Conservation (phyloP, 23 red algal genomes). For the Gracilaria gracilis region DNA sequence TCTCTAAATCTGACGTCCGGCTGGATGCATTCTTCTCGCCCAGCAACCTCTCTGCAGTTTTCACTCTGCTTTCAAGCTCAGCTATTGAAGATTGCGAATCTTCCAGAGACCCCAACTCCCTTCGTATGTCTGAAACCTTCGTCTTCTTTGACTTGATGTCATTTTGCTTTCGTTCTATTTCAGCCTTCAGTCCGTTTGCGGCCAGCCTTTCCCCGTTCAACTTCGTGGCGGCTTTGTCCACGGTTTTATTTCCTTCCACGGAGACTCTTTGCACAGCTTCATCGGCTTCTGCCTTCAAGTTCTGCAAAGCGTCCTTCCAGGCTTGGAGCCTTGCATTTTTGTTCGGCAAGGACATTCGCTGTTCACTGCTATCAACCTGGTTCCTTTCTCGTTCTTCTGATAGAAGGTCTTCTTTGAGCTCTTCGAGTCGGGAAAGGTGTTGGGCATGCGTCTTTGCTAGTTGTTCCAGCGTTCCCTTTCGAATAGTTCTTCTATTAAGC, state of each 20-base stretch:
- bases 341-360: neutral
- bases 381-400: neutral
- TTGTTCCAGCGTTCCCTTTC: slow-evolving; percentile 57
- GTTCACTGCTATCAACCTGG: neutral
- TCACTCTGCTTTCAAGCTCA: slow-evolving; percentile 43
- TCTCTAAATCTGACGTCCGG: neutral
- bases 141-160: slow-evolving; percentile 35
- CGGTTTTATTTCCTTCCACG: slow-evolving; percentile 15
- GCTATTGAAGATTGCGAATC: slow-evolving; percentile 27
- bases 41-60: slow-evolving; percentile 18
- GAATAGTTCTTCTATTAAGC: slow-evolving; percentile 33
- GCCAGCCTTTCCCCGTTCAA: slow-evolving; percentile 32
- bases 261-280: slow-evolving; percentile 15
- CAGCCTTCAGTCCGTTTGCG: neutral
- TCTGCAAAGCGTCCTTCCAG: slow-evolving; percentile 48
- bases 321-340: slow-evolving; percentile 19
- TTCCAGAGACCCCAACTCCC: slow-evolving; percentile 26
- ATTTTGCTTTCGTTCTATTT: slow-evolving; percentile 2
- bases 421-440: slow-evolving; percentile 24
- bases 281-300: slow-evolving; percentile 6
- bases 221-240: slow-evolving; percentile 24
- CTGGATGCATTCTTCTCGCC: slow-evolving; percentile 30
- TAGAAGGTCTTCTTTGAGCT: slow-evolving; percentile 36
- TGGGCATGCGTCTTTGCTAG: slow-evolving; percentile 26
- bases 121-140: slow-evolving; percentile 22